Base-by-base conservation (phyloP, 192 early-diverging fungal species). In the Anaeromyces robustus region DNA sequence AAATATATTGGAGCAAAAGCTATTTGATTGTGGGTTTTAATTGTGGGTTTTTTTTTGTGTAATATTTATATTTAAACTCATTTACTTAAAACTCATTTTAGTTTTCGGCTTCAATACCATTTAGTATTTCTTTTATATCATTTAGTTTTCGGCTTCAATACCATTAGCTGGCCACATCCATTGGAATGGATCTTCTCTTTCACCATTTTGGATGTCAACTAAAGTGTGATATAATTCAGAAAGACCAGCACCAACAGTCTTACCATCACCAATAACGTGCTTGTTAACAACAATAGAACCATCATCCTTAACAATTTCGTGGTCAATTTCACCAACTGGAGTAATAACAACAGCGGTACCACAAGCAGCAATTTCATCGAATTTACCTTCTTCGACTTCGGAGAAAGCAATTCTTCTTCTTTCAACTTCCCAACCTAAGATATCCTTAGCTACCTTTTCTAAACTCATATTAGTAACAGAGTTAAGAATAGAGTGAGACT, bases 291-390 rank as follows among this genome's bases (percentile, higher is more conserved):
- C 43, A 52, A 52, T 22, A 6, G 43, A 52, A 52, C 43, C 43
- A 52, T 52, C 43, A 22, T 52, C 43, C 28, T n/a, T 82, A 34
- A 30, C 41, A 29, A 84, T 32, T 81, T 89, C 86, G 14, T 88
- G 85, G 79, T 91, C 89, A 80, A 94, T 92, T 77, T 88, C 87
- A 31, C 85, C 88, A 41, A 94, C 89, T 29, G 93, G 91, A 0
- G 92, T 93, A 78, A 94, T 89, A 79, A 93, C 87, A 14, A 92
- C 93, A 29, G 93, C 93, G 12, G 93, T 94, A 30, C 93, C 93
- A 78, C 88, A 90, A 34, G 92, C 92, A 22, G 89, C 92, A 26
- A 91, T 86, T 80, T 94, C 92, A 34, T 88, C 87, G 84, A 93
- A 93, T 11, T 84, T 81, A 52, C 89, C 89, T 22, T 86, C 77